Percentiles rank a stretch among this genome's conserved stretches.
phyloP scores from a whole-genome alignment of 306 rosid species.

The Biancaea sappan region DNA sequence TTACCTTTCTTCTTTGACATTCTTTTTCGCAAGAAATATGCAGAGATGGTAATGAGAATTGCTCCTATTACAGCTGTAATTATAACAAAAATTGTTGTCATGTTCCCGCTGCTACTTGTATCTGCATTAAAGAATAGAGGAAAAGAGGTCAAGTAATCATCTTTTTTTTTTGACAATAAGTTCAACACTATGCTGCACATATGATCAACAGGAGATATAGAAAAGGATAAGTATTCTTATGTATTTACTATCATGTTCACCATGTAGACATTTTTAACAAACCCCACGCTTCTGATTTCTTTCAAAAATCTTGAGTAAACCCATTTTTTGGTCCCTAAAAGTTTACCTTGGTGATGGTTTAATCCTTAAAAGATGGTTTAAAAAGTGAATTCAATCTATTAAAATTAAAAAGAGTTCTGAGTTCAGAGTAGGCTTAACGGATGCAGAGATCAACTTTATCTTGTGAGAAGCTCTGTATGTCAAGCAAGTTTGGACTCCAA shows the following conservation, averaged over 20 bases:
- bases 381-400: no score
- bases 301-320: no score
- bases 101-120: neutral
- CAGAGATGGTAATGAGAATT: neutral
- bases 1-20: neutral
- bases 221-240: no score
- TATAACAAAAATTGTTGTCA: neutral
- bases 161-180: neutral
- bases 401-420: neutral
- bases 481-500: neutral
- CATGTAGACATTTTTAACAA: no score
- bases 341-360: no score
- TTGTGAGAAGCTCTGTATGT: neutral
- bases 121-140: neutral
- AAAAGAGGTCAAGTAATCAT: neutral
- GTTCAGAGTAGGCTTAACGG: neutral
- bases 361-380: no score
- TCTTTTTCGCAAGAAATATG: constrained; percentile 3
- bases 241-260: no score
- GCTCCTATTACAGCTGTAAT: constrained; percentile 11
- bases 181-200: neutral
- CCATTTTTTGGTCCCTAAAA: no score
- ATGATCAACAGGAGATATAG: neutral
- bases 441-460: neutral
- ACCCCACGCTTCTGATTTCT: no score